Base-by-base conservation (phyloP, 441 rosid genomes). In the Brassica hybrid region DNA sequence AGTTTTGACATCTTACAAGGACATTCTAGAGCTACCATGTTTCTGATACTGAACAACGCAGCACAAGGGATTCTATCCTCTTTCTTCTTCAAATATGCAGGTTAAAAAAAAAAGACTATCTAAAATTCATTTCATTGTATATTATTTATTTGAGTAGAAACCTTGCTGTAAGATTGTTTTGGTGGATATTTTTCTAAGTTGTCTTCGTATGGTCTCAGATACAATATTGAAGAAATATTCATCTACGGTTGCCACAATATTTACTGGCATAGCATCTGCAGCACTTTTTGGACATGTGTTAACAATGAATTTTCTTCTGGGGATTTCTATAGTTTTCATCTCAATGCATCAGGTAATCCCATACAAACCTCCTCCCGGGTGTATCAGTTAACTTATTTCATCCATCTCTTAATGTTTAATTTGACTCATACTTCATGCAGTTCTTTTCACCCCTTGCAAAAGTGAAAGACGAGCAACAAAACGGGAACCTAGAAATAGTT, bases 11-110 rank as follows among this genome's bases (percentile, higher is more conserved):
- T 94, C 76, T 78, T 94, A 48, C 87, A 90, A 72, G 98, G 98
- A 70, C 97, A 92, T 82, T 91, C 97, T 30, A 91, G 78, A 77
- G 95, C 97, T 67, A 94, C 98, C 75, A 80, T 91, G 89, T 90
- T 94, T 81, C 82, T 94, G 65, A 91, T 91, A 80, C 83, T 85
- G 76, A 94, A 89, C 87, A 94, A 94, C 65, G 97, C 97, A 16
- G 98, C 97, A 70, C 97, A 94, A 84, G 97, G 97, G 80, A 92
- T 94, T 56, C 67, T 92, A 67, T 94, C 97, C 7, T 92, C 98
- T 17, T 94, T 94, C 75, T 92, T 92, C 88, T 94, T 92, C 87
- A 94, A 94, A 92, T 94, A 94, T 80, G 97, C 97, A 80, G 97
- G 97, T 94, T 7, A 19, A 30, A 10, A 14, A 3, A 14, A 12